Conservation (phyloP, 2,329 filamentous ascomycete species). For the Ceratocystis smalleyi region DNA sequence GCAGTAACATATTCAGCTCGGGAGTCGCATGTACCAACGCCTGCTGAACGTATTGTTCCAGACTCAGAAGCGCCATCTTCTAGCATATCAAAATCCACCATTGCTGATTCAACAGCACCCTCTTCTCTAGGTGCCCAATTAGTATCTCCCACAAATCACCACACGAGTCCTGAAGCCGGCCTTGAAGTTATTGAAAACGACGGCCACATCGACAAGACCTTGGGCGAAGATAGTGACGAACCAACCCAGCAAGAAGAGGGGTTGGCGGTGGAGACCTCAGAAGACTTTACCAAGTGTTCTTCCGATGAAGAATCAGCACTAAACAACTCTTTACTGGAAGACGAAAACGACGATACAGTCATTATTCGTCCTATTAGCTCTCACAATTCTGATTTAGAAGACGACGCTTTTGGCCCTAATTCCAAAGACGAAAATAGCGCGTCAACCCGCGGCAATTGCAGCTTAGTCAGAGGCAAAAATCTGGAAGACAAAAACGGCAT, state of each 20-base stretch:
- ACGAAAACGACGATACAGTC: constrained; percentile 2
- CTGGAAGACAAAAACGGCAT: not conserved
- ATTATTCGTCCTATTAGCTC: not conserved
- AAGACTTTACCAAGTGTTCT: not conserved
- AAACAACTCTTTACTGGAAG: not conserved
- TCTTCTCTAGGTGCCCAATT: not conserved
- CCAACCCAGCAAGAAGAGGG: not conserved
- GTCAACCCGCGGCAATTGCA: not conserved
- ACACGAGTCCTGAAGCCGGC: not conserved
- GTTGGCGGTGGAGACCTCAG: not conserved
- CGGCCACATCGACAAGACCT: not conserved
- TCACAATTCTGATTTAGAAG: not conserved
- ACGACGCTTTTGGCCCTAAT: not conserved
- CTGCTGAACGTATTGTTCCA: constrained; percentile 18
- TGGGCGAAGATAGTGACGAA: not conserved
- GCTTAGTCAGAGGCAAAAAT: not conserved
- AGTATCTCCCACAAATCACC: not conserved
- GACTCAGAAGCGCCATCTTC: constrained; percentile 22
- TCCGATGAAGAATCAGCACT: not conserved
- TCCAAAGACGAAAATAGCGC: not conserved
- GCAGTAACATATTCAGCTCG: too few species aligned
- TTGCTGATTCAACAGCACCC: not conserved
- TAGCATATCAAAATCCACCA: not conserved
- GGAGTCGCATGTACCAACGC: not conserved
- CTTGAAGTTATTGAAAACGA: not conserved